Evolutionary conservation across 495 filamentous ascomycete species (phyloP).

Genomic region (Paragyromitra xinjiangensis): DNA sequence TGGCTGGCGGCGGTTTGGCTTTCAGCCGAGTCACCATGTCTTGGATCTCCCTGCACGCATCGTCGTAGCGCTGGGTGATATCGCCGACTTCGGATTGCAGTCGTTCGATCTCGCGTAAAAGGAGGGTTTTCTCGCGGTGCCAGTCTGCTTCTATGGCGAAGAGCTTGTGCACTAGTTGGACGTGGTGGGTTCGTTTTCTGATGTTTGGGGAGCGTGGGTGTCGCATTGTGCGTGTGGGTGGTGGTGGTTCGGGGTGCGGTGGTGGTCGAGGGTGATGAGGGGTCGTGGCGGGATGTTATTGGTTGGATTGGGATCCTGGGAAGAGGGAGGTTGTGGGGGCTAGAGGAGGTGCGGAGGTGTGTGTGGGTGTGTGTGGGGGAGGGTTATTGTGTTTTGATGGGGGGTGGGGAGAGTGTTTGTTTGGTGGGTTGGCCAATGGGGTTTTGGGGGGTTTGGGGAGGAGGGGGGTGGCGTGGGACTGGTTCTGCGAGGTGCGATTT

Average conservation of each 20-base stretch:
- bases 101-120: not conserved
- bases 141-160: slow-evolving; percentile 4
- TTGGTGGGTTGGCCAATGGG: not conserved
- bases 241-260: not conserved
- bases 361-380: not conserved
- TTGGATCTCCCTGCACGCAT: not conserved
- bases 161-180: slow-evolving; percentile 1
- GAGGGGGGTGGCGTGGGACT: not conserved
- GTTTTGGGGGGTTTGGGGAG: not conserved
- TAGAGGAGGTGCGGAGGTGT: not conserved
- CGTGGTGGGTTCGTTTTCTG: slow-evolving; percentile 8
- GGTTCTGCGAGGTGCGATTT: not conserved
- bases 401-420: not conserved
- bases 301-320: not conserved
- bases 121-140: not conserved
- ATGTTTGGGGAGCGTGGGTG: not conserved
- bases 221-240: not conserved
- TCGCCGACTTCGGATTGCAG: not conserved
- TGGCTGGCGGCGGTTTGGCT: not conserved
- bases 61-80: not conserved
- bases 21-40: slow-evolving; percentile 3
- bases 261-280: not conserved
- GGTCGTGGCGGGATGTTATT: slow-evolving; percentile 3
- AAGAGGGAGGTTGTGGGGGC: not conserved
- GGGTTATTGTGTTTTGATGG: not conserved